phyloP scores from a whole-genome alignment of 345 rosid species.

The Populus alba region DNA sequence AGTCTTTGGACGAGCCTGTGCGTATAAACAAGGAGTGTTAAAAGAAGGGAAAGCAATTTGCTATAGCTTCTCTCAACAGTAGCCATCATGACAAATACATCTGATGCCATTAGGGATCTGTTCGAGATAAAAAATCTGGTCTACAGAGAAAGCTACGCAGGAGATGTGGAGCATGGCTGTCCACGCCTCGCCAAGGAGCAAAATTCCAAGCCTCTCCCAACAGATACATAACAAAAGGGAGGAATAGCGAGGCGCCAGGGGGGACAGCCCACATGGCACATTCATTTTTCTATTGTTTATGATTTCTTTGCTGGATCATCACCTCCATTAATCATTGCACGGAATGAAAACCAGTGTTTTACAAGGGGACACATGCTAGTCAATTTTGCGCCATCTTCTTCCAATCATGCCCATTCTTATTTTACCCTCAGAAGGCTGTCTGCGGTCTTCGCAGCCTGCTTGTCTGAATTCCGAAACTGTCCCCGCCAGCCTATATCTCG shows the following conservation, averaged over 20 bases:
- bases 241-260: slow-evolving; percentile 34
- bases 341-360: slow-evolving; percentile 23
- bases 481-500: background rate
- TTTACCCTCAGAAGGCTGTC: background rate
- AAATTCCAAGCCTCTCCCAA: slow-evolving; percentile 30
- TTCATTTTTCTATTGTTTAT: slow-evolving; percentile 34
- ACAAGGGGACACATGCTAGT: slow-evolving; percentile 23
- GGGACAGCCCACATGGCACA: slow-evolving; percentile 42
- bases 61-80: background rate
- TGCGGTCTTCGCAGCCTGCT: background rate
- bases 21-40: background rate
- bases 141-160: background rate
- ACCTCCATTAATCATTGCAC: slow-evolving; percentile 47
- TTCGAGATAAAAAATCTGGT: background rate
- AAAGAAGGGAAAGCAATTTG: background rate
- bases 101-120: background rate
- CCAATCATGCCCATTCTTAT: slow-evolving; percentile 18
- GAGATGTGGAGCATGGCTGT: slow-evolving; percentile 42
- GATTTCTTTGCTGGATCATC: slow-evolving; percentile 27
- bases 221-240: slow-evolving; percentile 28
- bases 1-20: background rate
- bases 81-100: slow-evolving; percentile 6
- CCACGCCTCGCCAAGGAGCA: slow-evolving; percentile 24
- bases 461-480: background rate
- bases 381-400: slow-evolving; percentile 15